phyloP scores from a whole-genome alignment of 148 eudicot genomes.

The Drosera capensis region DNA sequence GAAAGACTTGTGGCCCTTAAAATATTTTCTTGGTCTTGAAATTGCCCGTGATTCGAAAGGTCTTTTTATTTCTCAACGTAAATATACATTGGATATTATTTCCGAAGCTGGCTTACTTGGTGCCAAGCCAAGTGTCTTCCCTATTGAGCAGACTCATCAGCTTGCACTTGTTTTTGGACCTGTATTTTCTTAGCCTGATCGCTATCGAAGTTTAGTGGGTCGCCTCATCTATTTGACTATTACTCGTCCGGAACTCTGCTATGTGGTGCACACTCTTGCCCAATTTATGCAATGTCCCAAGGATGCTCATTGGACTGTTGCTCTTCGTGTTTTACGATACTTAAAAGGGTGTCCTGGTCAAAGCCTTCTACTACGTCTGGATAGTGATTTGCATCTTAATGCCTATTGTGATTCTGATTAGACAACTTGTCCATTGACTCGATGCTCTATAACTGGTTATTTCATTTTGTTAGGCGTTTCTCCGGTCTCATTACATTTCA shows the following conservation, averaged over 20 bases:
- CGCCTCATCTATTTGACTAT: too few relatives aligned
- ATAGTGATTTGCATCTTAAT: background rate
- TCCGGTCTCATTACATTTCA: too few relatives aligned
- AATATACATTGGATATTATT: constrained; percentile 2
- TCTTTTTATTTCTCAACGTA: background rate
- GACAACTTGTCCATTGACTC: too few relatives aligned
- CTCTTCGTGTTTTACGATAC: constrained; percentile 2
- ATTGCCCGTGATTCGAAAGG: background rate
- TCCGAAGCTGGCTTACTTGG: background rate
- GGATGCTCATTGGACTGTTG: background rate
- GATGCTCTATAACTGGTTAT: too few relatives aligned
- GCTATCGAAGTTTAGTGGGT: background rate
- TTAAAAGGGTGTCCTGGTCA: constrained; percentile 2
- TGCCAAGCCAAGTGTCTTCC: background rate
- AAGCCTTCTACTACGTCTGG: background rate
- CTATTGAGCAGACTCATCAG: constrained; percentile 3
- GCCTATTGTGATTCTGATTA: too few relatives aligned
- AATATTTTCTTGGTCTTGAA: constrained; percentile 8
- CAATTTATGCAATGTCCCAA: constrained; percentile 1
- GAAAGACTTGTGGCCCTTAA: background rate
- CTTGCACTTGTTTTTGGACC: background rate
- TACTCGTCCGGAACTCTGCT: background rate
- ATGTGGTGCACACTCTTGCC: background rate
- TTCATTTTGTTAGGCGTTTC: too few relatives aligned
- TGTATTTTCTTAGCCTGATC: background rate